Percentiles rank a stretch among this genome's conserved stretches.
Conservation (phyloP, 257 asterid genomes). For the Jasminum sambac region DNA sequence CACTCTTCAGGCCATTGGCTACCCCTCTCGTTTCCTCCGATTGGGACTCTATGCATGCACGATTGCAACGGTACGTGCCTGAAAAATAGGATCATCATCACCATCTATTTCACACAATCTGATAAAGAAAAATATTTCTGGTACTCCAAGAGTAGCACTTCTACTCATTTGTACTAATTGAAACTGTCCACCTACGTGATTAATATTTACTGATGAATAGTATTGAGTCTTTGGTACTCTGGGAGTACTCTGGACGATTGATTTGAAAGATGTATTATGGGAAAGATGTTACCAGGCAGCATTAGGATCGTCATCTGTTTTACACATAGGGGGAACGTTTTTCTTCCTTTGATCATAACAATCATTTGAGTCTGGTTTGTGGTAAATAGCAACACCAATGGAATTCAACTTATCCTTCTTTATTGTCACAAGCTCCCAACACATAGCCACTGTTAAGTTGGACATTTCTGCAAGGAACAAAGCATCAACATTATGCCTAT, state of each 20-base stretch:
- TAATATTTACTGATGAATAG: too few relatives aligned
- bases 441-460: conserved; percentile 70
- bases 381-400: conserved; percentile 73
- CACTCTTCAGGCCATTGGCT: conserved; percentile 88
- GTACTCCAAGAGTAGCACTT: too few relatives aligned
- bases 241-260: too few relatives aligned
- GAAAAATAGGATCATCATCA: conserved; percentile 26
- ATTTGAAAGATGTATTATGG: too few relatives aligned
- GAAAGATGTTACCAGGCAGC: conserved; percentile 75
- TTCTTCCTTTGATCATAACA: conserved; percentile 65
- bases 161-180: too few relatives aligned
- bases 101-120: background rate
- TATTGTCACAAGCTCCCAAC: conserved; percentile 83
- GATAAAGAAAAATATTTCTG: background rate
- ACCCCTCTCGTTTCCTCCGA: conserved; percentile 65
- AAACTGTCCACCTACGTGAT: too few relatives aligned
- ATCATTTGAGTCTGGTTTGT: conserved; percentile 77
- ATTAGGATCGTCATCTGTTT: conserved; percentile 71
- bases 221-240: too few relatives aligned
- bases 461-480: conserved; percentile 61
- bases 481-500: background rate
- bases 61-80: conserved; percentile 85
- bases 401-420: conserved; percentile 67
- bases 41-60: conserved; percentile 68
- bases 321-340: conserved; percentile 67